Conservation (phyloP, 495 filamentous ascomycete species). For the Aspergillus kassunensis region DNA sequence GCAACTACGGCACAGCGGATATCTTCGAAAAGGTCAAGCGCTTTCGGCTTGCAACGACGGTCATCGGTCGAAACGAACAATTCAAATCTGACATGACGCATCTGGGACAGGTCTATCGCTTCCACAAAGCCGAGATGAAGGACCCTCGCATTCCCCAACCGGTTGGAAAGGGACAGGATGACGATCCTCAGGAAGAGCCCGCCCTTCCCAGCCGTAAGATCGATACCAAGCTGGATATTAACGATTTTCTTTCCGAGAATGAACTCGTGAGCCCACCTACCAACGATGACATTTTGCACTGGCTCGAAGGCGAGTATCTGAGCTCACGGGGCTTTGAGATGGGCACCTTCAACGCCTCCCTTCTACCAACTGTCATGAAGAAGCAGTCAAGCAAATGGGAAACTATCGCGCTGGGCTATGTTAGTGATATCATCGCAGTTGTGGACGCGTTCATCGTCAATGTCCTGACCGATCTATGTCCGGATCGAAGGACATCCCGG, state of each 20-base stretch:
- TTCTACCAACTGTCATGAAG: conserved; percentile 46
- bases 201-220: background rate
- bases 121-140: background rate
- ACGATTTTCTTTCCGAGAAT: background rate
- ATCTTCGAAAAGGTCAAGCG: conserved; percentile 31
- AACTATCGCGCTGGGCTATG: conserved; percentile 39
- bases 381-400: conserved; percentile 55
- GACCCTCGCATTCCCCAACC: background rate
- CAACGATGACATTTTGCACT: conserved; percentile 22
- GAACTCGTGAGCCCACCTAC: background rate
- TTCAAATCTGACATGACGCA: conserved; percentile 31
- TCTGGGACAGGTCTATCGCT: background rate
- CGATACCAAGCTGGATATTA: background rate
- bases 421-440: conserved; percentile 39
- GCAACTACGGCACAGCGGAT: conserved; percentile 38
- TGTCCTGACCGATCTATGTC: conserved; percentile 33
- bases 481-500: conserved; percentile 32
- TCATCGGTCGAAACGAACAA: conserved; percentile 35
- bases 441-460: conserved; percentile 47
- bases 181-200: background rate
- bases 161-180: too few relatives aligned
- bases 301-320: conserved; percentile 28
- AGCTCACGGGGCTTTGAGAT: conserved; percentile 36
- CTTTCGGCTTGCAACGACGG: conserved; percentile 42
- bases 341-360: conserved; percentile 32